These are phyloP conservation scores for Verbascum thapsus DNA, from an alignment of 257 asterid species.

Conservation along the genomic window DNA sequence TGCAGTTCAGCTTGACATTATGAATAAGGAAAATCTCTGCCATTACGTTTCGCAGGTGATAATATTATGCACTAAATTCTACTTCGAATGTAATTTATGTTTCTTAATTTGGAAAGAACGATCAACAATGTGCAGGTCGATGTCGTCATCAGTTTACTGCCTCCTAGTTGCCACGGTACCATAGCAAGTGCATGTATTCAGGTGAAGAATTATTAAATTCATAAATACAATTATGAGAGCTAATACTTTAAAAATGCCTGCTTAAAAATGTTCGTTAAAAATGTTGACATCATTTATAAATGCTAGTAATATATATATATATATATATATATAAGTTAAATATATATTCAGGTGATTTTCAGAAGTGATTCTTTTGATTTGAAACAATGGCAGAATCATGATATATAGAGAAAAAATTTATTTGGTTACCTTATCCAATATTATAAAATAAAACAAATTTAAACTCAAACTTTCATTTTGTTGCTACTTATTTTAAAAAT, in stretches of 20 bases:
- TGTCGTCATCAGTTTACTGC: conserved; percentile 90
- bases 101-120: conserved; percentile 20
- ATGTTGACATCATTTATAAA: no score
- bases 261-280: no score
- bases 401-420: background rate
- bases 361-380: conserved; percentile 4
- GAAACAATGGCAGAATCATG: background rate
- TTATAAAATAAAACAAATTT: background rate
- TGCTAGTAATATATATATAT: no score
- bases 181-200: conserved; percentile 82
- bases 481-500: conserved; percentile 8
- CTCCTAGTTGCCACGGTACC: conserved; percentile 77
- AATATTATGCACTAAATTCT: conserved; percentile 11
- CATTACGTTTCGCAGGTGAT: conserved; percentile 78
- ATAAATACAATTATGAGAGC: background rate
- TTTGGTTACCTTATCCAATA: background rate
- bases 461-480: background rate
- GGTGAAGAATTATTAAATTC: conserved; percentile 45
- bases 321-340: no score
- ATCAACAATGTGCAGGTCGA: conserved; percentile 60
- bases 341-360: background rate
- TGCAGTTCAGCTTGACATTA: conserved; percentile 78
- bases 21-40: conserved; percentile 52
- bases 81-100: background rate
- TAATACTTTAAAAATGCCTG: no score